Base-by-base conservation (phyloP, 495 filamentous ascomycete genomes). In the Penicillium manginii region DNA sequence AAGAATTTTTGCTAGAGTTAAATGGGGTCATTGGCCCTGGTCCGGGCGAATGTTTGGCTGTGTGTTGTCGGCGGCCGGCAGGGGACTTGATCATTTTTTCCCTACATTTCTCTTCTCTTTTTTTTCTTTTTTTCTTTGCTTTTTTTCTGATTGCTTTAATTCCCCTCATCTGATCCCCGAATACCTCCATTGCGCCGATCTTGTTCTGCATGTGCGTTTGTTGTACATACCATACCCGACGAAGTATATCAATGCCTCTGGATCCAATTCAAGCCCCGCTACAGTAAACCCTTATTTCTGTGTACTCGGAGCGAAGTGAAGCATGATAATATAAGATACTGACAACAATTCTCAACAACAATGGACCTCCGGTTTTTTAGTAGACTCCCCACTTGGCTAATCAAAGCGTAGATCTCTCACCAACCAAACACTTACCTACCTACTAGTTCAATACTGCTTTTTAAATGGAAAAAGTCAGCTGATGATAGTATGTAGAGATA, bases 151-250 rank as follows among this genome's bases (percentile, higher is more conserved):
- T 47, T 47, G 19, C 45, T 47, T 1, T 12, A 23, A 35, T 45
- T 55, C 1, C 23, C 40, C 42, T 48, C 29, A 21, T 47, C 40
- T 35, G 31, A 35, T 55, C 42, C 53, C 43, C 52, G 51, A 54
- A 54, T 54, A 54, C 52, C 52, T 54, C 52, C 37, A 32, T 39
- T 33, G 26, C 26, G 33, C 26, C 26, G 29, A 35, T 55, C 43
- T 43, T 37, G 6, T 33, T 55, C 8, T 39, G 26, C 22, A 21
- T 55, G 53, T 42, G 19, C 40, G 53, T 39, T 23, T 33, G 21
- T 11, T 54, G 52, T 54, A 54, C 52, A 54, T 47, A 54, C 26
- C 52, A 54, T 54, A 47, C 53, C 53, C 43, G 26, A 43, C 17
- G 29, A 33, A 33, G 33, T 51, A 33, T 18, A 51, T 51, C 29